phyloP scores from a whole-genome alignment of 495 filamentous ascomycete species.

The Daldinia loculata region DNA sequence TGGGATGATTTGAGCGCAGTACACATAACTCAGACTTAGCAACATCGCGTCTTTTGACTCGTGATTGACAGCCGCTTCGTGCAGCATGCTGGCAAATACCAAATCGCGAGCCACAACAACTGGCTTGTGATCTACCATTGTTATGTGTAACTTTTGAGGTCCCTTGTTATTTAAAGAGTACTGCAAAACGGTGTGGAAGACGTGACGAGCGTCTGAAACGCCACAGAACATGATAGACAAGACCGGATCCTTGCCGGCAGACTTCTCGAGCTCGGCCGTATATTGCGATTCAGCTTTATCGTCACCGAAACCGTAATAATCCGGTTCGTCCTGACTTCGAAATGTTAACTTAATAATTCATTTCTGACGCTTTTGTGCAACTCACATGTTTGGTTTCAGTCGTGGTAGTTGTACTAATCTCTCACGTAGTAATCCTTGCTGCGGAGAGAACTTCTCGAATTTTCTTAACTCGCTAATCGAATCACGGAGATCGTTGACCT shows the following conservation, averaged over 20 bases:
- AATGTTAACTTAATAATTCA: conserved; percentile 7
- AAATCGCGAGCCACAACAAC: conserved; percentile 44
- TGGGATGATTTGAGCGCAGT: conserved; percentile 40
- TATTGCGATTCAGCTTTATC: conserved; percentile 42
- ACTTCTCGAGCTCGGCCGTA: conserved; percentile 29
- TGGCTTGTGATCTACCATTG: conserved; percentile 46
- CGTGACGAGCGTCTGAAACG: conserved; percentile 47
- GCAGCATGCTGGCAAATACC: conserved; percentile 41
- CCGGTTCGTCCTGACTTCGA: conserved; percentile 26
- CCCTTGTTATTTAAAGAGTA: conserved; percentile 3
- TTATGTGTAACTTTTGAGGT: conserved; percentile 45
- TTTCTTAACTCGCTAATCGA: conserved; percentile 4
- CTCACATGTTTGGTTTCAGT: conserved; percentile 38
- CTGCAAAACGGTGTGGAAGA: conserved; percentile 45
- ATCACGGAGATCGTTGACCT: conserved; percentile 1
- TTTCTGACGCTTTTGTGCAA: not conserved
- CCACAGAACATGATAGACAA: conserved; percentile 49
- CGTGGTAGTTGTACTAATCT: conserved; percentile 40
- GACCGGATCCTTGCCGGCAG: conserved; percentile 15
- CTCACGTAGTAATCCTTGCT: conserved; percentile 11
- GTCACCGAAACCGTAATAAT: conserved; percentile 43
- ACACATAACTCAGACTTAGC: conserved; percentile 44
- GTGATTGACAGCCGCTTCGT: conserved; percentile 10
- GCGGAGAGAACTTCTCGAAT: not conserved
- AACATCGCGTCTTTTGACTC: conserved; percentile 10